Percentiles rank a stretch among this genome's conserved stretches.
phyloP scores from a whole-genome alignment of 2,329 filamentous ascomycete species.

The Cytospora chrysosperma region DNA sequence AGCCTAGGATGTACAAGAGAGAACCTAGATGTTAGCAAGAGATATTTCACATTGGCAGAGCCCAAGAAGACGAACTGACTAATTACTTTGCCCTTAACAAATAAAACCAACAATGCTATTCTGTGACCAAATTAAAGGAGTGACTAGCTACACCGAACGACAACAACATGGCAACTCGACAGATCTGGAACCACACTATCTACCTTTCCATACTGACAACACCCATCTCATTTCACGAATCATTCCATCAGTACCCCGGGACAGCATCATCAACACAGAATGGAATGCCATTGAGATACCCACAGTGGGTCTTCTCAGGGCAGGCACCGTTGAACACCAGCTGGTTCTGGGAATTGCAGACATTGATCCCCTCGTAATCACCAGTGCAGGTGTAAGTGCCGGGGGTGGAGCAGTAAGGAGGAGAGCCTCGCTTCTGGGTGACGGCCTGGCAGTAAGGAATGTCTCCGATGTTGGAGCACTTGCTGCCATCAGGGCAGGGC shows the following conservation, averaged over 20 bases:
- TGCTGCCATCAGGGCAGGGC: slow-evolving; percentile 18
- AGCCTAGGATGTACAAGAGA: too few relatives aligned
- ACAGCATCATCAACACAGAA: slow-evolving; percentile 22
- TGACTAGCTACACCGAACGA: too few relatives aligned
- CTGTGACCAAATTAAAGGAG: too few relatives aligned
- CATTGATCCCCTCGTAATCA: slow-evolving; percentile 16
- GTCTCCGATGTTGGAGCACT: slow-evolving; percentile 13
- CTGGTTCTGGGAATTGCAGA: slow-evolving; percentile 24
- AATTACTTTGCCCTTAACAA: too few relatives aligned
- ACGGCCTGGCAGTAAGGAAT: slow-evolving; percentile 21
- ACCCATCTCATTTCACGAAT: neutral
- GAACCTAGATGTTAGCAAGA: too few relatives aligned
- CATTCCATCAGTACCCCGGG: neutral
- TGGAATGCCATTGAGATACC: slow-evolving; percentile 14
- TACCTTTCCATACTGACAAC: neutral
- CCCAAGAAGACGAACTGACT: too few relatives aligned
- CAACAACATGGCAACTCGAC: neutral
- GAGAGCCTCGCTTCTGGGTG: slow-evolving; percentile 7
- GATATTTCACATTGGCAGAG: too few relatives aligned
- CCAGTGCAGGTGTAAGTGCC: slow-evolving; percentile 22
- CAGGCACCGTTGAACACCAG: slow-evolving; percentile 22
- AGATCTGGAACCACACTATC: neutral
- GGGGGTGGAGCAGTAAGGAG: slow-evolving; percentile 12
- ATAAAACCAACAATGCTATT: too few relatives aligned
- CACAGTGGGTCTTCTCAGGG: slow-evolving; percentile 21